Evolutionary conservation across 2,329 filamentous ascomycete genomes (phyloP).

Genomic region (Myriosclerotinia curreyana): DNA sequence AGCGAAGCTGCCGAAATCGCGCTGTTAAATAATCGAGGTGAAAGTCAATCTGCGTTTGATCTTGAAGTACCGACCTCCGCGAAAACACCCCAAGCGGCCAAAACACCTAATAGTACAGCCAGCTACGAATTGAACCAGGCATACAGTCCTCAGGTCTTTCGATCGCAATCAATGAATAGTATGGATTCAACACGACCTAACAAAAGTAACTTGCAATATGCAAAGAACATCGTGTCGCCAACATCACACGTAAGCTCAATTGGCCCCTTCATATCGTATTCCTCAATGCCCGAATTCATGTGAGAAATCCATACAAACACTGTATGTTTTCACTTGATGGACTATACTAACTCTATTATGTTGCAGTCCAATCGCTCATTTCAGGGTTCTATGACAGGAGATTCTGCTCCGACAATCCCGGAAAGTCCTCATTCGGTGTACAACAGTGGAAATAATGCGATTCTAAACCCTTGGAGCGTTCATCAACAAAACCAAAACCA

Average conservation of each 20-base stretch:
- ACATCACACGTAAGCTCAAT: conserved; percentile 5
- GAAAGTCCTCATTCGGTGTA: conserved; percentile 8
- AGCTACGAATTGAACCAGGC: conserved; percentile 29
- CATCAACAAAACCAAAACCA: conserved; percentile 8
- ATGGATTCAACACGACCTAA: conserved; percentile 14
- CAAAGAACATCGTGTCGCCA: conserved; percentile 21
- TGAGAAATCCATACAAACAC: not conserved
- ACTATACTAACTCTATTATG: not conserved
- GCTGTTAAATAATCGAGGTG: conserved; percentile 25
- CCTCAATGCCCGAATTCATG: not conserved
- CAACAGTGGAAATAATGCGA: not conserved
- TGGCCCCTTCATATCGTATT: not conserved
- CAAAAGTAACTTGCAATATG: conserved; percentile 19
- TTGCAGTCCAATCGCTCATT: conserved; percentile 15
- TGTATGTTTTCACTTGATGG: not conserved
- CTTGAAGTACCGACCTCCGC: conserved; percentile 27
- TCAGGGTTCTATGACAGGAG: conserved; percentile 9
- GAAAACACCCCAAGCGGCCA: conserved; percentile 30
- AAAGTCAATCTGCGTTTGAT: conserved; percentile 36
- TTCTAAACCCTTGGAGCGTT: conserved; percentile 9
- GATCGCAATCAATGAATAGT: conserved; percentile 23
- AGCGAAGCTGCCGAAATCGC: conserved; percentile 28
- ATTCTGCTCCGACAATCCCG: conserved; percentile 4
- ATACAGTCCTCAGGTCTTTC: conserved; percentile 30
- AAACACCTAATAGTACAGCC: conserved; percentile 32